phyloP scores from a whole-genome alignment of 495 filamentous ascomycete genomes.

The Beverwykella pulmonaria region DNA sequence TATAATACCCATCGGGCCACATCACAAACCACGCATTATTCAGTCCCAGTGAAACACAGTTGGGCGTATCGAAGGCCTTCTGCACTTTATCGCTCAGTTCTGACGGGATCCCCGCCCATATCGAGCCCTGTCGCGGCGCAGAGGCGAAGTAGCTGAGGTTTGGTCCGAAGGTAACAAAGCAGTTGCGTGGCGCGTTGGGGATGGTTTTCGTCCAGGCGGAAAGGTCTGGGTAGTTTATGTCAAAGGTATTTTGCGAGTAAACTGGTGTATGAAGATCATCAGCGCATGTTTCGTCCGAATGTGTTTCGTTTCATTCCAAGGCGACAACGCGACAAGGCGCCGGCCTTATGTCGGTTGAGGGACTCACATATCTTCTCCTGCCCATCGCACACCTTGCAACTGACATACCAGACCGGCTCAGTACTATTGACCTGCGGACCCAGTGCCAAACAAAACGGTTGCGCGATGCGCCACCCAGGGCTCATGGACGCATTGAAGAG shows the following conservation, averaged over 20 bases:
- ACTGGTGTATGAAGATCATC: slow-evolving; percentile 19
- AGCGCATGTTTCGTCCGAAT: not conserved
- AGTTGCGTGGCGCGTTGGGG: slow-evolving; percentile 17
- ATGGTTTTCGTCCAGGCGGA: slow-evolving; percentile 27
- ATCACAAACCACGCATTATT: slow-evolving; percentile 40
- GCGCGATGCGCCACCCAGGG: slow-evolving; percentile 32
- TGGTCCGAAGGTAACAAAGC: slow-evolving; percentile 30
- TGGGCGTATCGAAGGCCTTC: slow-evolving; percentile 37
- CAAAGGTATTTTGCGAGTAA: slow-evolving; percentile 36
- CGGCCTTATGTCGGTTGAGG: not conserved
- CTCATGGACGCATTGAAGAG: slow-evolving; percentile 37
- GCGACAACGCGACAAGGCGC: not conserved
- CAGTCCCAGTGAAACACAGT: slow-evolving; percentile 30
- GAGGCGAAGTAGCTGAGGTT: slow-evolving; percentile 27
- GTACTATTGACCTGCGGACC: slow-evolving; percentile 22
- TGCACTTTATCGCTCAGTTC: slow-evolving; percentile 38
- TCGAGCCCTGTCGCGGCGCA: slow-evolving; percentile 30
- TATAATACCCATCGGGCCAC: slow-evolving; percentile 37
- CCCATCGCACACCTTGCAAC: slow-evolving; percentile 33
- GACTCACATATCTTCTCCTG: slow-evolving; percentile 37
- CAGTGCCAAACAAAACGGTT: slow-evolving; percentile 36
- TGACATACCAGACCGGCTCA: slow-evolving; percentile 38
- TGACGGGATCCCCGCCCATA: slow-evolving; percentile 31
- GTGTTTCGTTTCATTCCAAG: slow-evolving; percentile 25
- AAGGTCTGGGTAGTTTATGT: slow-evolving; percentile 37